These are phyloP conservation scores for Puccinia polysora DNA, from an alignment of 1,284 basidiomycete species.

Conservation along the genomic window DNA sequence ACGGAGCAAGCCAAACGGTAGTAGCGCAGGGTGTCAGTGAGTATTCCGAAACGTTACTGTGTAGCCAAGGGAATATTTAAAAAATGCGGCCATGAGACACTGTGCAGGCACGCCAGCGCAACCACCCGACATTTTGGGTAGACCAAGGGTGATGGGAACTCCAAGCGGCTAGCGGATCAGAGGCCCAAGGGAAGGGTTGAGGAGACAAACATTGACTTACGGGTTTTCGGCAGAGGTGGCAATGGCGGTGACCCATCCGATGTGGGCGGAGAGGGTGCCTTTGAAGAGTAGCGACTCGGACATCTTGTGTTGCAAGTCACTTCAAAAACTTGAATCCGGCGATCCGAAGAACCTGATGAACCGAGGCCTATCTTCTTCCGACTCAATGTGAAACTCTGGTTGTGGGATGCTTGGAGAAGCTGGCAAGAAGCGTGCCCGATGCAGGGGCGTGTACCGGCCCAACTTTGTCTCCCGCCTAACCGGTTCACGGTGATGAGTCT, in stretches of 20 bases:
- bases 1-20: no score
- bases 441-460: background rate
- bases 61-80: no score
- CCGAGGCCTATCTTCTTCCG: no score
- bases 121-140: background rate
- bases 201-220: background rate
- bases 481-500: conserved; percentile 10
- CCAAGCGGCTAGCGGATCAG: no score
- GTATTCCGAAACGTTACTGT: background rate
- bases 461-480: background rate
- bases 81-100: no score
- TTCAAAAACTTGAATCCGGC: no score
- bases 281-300: conserved; percentile 79
- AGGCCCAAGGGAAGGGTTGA: background rate
- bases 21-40: no score
- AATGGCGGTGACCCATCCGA: conserved; percentile 66
- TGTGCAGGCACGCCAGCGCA: no score
- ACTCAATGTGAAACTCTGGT: background rate
- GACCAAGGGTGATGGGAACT: no score
- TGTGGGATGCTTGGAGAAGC: background rate
- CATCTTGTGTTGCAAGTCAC: no score
- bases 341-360: background rate
- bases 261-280: conserved; percentile 78
- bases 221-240: conserved; percentile 48
- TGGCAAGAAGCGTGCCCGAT: background rate